Evolutionary conservation across 2,329 filamentous ascomycete species (phyloP).

Genomic region (Colletotrichum lupini): DNA sequence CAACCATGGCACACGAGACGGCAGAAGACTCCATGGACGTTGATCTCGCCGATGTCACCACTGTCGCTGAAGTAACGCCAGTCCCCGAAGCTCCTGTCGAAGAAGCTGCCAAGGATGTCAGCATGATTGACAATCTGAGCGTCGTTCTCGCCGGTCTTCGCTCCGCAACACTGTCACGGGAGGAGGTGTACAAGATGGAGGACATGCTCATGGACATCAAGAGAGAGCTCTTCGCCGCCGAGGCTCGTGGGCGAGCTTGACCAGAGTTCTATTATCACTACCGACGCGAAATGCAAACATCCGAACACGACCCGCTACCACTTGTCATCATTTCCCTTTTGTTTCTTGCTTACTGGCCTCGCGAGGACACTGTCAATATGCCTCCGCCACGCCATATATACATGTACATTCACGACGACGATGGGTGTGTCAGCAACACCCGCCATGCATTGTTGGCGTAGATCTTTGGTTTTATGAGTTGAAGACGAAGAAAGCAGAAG

Average conservation of each 20-base stretch:
- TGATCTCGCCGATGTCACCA: slow-evolving; percentile 11
- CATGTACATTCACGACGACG: slow-evolving; percentile 28
- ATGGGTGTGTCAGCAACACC: not conserved
- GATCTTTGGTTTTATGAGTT: slow-evolving; percentile 20
- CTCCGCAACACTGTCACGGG: slow-evolving; percentile 67
- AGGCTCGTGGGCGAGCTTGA: slow-evolving; percentile 63
- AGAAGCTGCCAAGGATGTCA: slow-evolving; percentile 49
- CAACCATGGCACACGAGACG: not conserved
- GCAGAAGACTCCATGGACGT: slow-evolving; percentile 40
- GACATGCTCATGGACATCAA: slow-evolving; percentile 84
- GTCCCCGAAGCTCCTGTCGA: slow-evolving; percentile 35
- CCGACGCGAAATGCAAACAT: not conserved
- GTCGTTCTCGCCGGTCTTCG: slow-evolving; percentile 70
- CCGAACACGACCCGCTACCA: not conserved
- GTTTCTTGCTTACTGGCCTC: not conserved
- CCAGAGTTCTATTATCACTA: not conserved
- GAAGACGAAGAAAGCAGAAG: not conserved
- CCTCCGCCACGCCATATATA: slow-evolving; percentile 3
- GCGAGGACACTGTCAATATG: slow-evolving; percentile 22
- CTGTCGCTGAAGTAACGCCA: not conserved
- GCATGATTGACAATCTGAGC: slow-evolving; percentile 64
- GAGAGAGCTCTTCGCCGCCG: slow-evolving; percentile 77
- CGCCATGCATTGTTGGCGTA: slow-evolving; percentile 28
- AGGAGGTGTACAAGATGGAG: slow-evolving; percentile 78
- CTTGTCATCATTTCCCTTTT: not conserved